phyloP scores from a whole-genome alignment of 768 basidiomycete genomes.

The Lactarius sp. region DNA sequence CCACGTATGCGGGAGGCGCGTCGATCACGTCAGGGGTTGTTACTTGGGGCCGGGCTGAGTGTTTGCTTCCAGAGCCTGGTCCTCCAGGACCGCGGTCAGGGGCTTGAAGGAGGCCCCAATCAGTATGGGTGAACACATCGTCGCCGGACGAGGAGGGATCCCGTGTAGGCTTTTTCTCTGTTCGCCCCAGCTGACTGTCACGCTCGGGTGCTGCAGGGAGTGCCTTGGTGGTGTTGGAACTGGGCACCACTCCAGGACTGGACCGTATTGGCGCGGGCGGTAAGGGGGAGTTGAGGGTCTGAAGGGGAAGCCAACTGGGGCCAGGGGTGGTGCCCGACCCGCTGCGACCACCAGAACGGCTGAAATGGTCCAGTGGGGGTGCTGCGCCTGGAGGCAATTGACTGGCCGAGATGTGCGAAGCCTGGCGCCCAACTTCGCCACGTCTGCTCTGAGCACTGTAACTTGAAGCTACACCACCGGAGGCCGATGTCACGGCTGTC shows the following conservation, averaged over 20 bases:
- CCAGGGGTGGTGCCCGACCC: not conserved
- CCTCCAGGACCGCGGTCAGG: not conserved
- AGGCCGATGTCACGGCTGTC: not conserved
- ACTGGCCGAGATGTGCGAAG: not conserved
- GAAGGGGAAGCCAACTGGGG: constrained; percentile 7
- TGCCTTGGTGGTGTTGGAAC: not conserved
- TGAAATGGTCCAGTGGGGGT: constrained; percentile 1
- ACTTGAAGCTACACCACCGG: not conserved
- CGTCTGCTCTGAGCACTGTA: not conserved
- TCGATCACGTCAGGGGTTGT: not conserved
- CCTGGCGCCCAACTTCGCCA: not conserved
- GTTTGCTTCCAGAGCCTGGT: not conserved
- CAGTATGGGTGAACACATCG: not conserved
- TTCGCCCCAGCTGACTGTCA: not conserved
- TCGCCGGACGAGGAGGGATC: not conserved
- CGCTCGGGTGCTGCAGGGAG: not conserved
- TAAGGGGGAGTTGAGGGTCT: constrained; percentile 10
- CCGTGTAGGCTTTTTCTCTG: constrained; percentile 3
- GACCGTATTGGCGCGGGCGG: not conserved
- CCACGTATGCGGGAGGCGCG: constrained; percentile 16
- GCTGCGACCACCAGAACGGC: not conserved
- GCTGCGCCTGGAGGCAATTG: constrained; percentile 19
- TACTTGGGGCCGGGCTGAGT: not conserved
- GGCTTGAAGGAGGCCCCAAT: constrained; percentile 5
- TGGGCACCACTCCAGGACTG: not conserved